A percentile compares a stretch with the other conserved stretches of the same genome.
phyloP scores from a whole-genome alignment of 2,329 filamentous ascomycete genomes.

The Pyrenophora teres region DNA sequence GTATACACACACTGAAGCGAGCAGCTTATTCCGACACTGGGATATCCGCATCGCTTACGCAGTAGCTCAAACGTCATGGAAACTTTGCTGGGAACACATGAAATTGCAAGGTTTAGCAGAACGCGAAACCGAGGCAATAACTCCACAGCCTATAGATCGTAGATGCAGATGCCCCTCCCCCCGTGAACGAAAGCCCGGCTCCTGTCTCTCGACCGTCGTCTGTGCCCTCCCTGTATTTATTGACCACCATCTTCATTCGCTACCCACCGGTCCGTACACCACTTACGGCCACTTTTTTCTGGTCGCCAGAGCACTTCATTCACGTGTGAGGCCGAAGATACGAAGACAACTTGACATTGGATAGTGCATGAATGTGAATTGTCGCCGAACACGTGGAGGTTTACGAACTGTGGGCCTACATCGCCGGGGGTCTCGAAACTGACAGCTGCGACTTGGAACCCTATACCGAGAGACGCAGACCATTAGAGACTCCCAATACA shows the following conservation, averaged over 20 bases:
- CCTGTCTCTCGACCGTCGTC: constrained; percentile 12
- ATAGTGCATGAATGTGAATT: no score
- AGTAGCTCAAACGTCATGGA: constrained; percentile 26
- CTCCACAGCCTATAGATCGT: not conserved
- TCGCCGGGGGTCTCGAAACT: not conserved
- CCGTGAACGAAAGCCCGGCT: not conserved
- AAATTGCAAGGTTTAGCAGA: constrained; percentile 17
- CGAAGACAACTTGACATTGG: no score
- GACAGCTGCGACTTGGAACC: no score
- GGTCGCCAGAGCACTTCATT: no score
- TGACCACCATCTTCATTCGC: constrained; percentile 21
- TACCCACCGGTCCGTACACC: constrained; percentile 23
- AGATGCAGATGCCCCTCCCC: not conserved
- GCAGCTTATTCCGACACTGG: constrained; percentile 7
- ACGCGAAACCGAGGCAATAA: constrained; percentile 12
- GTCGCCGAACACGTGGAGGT: not conserved
- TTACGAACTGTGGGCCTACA: not conserved
- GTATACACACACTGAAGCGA: not conserved
- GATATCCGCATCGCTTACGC: constrained; percentile 22
- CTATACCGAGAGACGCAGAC: no score
- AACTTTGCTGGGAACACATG: constrained; percentile 18
- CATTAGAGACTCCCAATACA: no score
- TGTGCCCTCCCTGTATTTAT: constrained; percentile 13
- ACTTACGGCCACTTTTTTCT: no score
- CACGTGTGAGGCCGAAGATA: no score